Percentiles rank a stretch among this genome's conserved stretches.
Conservation (phyloP, 306 rosid genomes). For the Pyrus communis region DNA sequence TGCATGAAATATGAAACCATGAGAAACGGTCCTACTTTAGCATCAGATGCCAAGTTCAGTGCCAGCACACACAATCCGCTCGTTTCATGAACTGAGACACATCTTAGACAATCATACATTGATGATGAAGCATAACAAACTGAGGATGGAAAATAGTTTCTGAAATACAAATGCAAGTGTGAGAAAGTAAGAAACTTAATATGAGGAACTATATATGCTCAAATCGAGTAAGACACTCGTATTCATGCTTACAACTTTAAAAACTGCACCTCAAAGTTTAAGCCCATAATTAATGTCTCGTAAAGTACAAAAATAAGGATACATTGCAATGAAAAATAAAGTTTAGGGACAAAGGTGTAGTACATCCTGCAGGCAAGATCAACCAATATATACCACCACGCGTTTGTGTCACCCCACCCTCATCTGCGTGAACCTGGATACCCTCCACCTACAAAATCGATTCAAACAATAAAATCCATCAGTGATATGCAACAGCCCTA, state of each 20-base stretch:
- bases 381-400: conserved; percentile 94
- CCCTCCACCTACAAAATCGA: conserved; percentile 69
- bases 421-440: conserved; percentile 80
- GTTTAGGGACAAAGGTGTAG: conserved; percentile 22
- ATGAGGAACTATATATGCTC: neutral
- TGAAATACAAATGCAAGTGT: neutral
- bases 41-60: neutral
- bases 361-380: conserved; percentile 99
- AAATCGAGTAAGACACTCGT: neutral
- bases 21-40: neutral
- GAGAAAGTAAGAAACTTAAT: neutral
- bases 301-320: neutral
- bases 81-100: neutral
- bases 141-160: neutral
- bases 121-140: neutral
- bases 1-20: neutral
- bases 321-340: neutral
- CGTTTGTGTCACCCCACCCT: conserved; percentile 82
- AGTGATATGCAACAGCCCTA: neutral
- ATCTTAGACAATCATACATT: neutral
- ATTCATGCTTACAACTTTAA: neutral
- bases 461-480: conserved; percentile 11
- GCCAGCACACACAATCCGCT: neutral
- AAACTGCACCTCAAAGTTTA: neutral
- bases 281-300: neutral